A percentile compares a stretch with the other conserved stretches of the same genome.
Evolutionary conservation across 768 basidiomycete species (phyloP).

Genomic region (Fomitopsis pulvina): DNA sequence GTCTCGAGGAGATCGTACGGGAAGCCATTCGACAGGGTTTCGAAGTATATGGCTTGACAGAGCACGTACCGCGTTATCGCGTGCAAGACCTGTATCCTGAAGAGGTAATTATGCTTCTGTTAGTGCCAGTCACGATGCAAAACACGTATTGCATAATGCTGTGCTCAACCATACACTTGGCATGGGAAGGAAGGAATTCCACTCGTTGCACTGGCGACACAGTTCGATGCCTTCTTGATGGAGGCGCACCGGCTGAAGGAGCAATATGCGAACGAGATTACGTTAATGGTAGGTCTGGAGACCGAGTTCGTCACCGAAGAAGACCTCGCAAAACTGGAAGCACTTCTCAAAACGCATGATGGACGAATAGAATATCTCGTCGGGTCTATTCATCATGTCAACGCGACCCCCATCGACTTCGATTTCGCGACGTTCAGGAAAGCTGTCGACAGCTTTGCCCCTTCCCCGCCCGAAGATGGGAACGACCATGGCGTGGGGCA

Average conservation of each 20-base stretch:
- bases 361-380: conserved; percentile 79
- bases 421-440: conserved; percentile 63
- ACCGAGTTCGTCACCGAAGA: conserved; percentile 77
- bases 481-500: conserved; percentile 29
- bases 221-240: conserved; percentile 67
- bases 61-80: conserved; percentile 90
- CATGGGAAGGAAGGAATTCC: conserved; percentile 46
- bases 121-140: not conserved
- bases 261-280: conserved; percentile 56
- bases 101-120: conserved; percentile 53
- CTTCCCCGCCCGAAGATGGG: conserved; percentile 8
- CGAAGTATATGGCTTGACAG: conserved; percentile 77
- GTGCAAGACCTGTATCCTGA: conserved; percentile 85
- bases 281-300: conserved; percentile 83
- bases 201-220: conserved; percentile 42
- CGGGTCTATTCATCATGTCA: conserved; percentile 90
- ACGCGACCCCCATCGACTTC: conserved; percentile 87
- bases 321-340: conserved; percentile 56
- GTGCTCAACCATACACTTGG: conserved; percentile 9
- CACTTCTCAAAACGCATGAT: conserved; percentile 41
- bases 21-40: conserved; percentile 80
- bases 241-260: conserved; percentile 76
- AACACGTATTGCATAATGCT: not conserved
- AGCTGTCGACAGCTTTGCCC: conserved; percentile 39
- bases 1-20: conserved; percentile 72